Conservation (phyloP, 169 alveolate genomes). For the Babesia divergens region DNA sequence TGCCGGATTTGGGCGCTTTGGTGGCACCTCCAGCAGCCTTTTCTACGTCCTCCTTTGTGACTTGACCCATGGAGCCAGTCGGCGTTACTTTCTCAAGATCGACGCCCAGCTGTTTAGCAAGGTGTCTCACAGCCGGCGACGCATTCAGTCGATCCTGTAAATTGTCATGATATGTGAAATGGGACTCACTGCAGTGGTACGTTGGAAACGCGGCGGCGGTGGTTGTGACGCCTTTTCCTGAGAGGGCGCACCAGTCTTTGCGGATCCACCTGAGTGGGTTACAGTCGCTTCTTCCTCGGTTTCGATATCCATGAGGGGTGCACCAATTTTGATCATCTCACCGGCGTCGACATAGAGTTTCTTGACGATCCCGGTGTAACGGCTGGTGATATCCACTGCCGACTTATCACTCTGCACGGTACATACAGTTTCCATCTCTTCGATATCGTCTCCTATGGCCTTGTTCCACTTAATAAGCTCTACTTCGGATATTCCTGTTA, state of each 20-base stretch:
- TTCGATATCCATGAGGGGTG: slow-evolving; percentile 80
- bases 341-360: slow-evolving; percentile 82
- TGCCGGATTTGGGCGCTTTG: neutral
- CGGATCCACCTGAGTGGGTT: neutral
- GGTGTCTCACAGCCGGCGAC: slow-evolving; percentile 67
- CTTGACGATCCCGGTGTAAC: slow-evolving; percentile 86
- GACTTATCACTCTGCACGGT: slow-evolving; percentile 93
- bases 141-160: slow-evolving; percentile 29
- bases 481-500: slow-evolving; percentile 88
- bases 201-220: neutral
- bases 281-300: slow-evolving; percentile 46
- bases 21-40: slow-evolving; percentile 1
- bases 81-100: slow-evolving; percentile 56
- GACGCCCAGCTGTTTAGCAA: slow-evolving; percentile 69
- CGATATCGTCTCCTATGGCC: slow-evolving; percentile 85
- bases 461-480: slow-evolving; percentile 89
- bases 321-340: slow-evolving; percentile 76
- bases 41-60: slow-evolving; percentile 63
- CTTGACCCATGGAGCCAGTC: slow-evolving; percentile 64
- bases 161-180: neutral
- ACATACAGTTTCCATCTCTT: slow-evolving; percentile 90
- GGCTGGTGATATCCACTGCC: slow-evolving; percentile 91
- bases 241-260: neutral
- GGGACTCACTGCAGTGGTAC: neutral
- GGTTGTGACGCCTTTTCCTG: neutral